These are phyloP conservation scores for Phaeosphaeria sp. DNA, from an alignment of 2,329 filamentous ascomycete genomes.

Conservation along the genomic window DNA sequence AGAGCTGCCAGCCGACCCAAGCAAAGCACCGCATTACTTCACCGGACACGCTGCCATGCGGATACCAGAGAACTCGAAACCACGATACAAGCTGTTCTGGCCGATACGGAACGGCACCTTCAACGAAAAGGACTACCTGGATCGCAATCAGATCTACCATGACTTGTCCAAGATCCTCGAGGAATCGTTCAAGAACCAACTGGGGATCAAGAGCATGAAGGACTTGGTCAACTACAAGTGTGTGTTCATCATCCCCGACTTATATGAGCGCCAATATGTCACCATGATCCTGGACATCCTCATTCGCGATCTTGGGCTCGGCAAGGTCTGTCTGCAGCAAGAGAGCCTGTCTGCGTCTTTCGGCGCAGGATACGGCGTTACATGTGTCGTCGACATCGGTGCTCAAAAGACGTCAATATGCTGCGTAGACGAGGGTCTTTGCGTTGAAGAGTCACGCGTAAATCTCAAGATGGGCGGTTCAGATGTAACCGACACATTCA, in stretches of 20 bases:
- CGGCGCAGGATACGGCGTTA: conserved; percentile 90
- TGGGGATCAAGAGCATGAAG: conserved; percentile 77
- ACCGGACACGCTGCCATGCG: conserved; percentile 83
- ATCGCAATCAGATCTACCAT: conserved; percentile 79
- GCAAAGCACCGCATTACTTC: conserved; percentile 75
- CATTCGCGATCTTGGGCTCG: conserved; percentile 87
- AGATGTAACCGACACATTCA: conserved; percentile 92
- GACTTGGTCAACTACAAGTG: conserved; percentile 92
- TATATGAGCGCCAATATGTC: conserved; percentile 95
- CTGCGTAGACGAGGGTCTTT: conserved; percentile 95
- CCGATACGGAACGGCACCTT: conserved; percentile 85
- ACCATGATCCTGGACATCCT: conserved; percentile 83
- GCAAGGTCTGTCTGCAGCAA: conserved; percentile 89
- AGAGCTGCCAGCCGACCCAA: conserved; percentile 68
- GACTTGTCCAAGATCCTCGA: conserved; percentile 89
- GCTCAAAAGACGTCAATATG: conserved; percentile 97
- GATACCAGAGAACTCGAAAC: conserved; percentile 86
- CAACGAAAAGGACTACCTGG: conserved; percentile 87
- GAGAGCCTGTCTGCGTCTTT: conserved; percentile 95
- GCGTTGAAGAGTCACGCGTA: conserved; percentile 90
- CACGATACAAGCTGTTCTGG: conserved; percentile 92
- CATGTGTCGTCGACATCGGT: conserved; percentile 94
- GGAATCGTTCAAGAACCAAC: conserved; percentile 82
- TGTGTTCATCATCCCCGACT: conserved; percentile 94
- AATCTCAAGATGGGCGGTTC: conserved; percentile 93